Percentiles rank a stretch among this genome's conserved stretches.
Conservation (phyloP, 2,329 filamentous ascomycete genomes). For the Penicillium sp. region DNA sequence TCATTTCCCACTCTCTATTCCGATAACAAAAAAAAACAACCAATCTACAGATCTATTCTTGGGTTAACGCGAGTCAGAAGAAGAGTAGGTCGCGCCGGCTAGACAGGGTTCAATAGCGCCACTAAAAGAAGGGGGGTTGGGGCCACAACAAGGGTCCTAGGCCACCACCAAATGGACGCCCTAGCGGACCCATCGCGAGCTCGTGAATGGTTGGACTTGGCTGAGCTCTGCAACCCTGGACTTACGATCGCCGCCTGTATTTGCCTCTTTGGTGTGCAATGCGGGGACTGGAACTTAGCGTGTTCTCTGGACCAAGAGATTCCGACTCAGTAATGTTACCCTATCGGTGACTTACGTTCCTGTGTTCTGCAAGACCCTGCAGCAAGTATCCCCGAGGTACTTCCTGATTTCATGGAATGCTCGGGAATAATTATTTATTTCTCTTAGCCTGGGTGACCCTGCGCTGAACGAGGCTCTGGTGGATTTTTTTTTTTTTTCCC, state of each 20-base stretch:
- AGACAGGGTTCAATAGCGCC: slow-evolving; percentile 9
- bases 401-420: slow-evolving; percentile 8
- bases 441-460: background rate
- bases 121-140: slow-evolving; percentile 1
- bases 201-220: slow-evolving; percentile 18
- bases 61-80: background rate
- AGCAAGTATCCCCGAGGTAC: slow-evolving; percentile 7
- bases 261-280: slow-evolving; percentile 10
- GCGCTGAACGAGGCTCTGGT: background rate
- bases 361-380: background rate
- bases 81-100: background rate
- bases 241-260: slow-evolving; percentile 14
- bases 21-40: background rate
- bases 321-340: slow-evolving; percentile 5
- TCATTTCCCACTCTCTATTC: background rate
- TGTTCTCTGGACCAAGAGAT: slow-evolving; percentile 3
- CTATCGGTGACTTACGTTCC: background rate
- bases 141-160: slow-evolving; percentile 8
- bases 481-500: background rate
- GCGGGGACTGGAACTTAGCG: slow-evolving; percentile 18
- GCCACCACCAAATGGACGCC: background rate
- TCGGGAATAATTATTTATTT: background rate
- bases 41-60: background rate
- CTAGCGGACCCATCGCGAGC: background rate
- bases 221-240: slow-evolving; percentile 17